phyloP scores from a whole-genome alignment of 192 early-diverging fungal genomes.

The Nowakowskiella sp. region DNA sequence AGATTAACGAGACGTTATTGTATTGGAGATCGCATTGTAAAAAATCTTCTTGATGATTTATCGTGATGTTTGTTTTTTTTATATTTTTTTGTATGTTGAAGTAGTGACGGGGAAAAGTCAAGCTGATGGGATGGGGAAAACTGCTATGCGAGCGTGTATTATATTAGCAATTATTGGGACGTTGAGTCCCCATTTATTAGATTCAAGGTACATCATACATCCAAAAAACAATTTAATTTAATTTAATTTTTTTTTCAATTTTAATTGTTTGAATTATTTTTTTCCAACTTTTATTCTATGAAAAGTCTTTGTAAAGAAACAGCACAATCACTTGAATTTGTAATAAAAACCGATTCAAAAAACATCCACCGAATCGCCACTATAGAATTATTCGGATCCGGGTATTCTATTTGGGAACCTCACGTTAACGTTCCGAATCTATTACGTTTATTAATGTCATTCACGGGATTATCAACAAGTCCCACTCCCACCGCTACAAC shows the following conservation, averaged over 20 bases:
- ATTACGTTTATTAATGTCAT: conserved; percentile 49
- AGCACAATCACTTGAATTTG: conserved; percentile 56
- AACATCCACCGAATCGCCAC: conserved; percentile 48
- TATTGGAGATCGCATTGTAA: conserved; percentile 65
- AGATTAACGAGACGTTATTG: conserved; percentile 45
- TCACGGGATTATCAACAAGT: conserved; percentile 30
- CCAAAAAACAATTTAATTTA: conserved; percentile 16
- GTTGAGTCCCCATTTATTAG: conserved; percentile 41
- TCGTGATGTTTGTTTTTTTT: not conserved
- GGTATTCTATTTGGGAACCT: conserved; percentile 68
- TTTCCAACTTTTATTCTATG: conserved; percentile 6
- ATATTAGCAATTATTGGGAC: conserved; percentile 71
- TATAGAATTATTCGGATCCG: conserved; percentile 64
- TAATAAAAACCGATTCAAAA: conserved; percentile 40
- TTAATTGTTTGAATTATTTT: conserved; percentile 1
- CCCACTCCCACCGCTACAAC: not conserved
- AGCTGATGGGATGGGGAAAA: conserved; percentile 43
- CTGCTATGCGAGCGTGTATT: conserved; percentile 49
- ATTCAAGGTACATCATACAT: conserved; percentile 23
- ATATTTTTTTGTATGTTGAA: not conserved
- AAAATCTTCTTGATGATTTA: conserved; percentile 19
- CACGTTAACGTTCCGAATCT: conserved; percentile 61
- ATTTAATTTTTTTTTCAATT: not conserved
- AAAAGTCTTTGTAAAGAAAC: conserved; percentile 44
- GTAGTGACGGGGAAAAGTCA: conserved; percentile 42